Evolutionary conservation across 495 filamentous ascomycete species (phyloP), one percentile per base, ranked within the genome.

Genomic region (Apodospora peruviana): DNA sequence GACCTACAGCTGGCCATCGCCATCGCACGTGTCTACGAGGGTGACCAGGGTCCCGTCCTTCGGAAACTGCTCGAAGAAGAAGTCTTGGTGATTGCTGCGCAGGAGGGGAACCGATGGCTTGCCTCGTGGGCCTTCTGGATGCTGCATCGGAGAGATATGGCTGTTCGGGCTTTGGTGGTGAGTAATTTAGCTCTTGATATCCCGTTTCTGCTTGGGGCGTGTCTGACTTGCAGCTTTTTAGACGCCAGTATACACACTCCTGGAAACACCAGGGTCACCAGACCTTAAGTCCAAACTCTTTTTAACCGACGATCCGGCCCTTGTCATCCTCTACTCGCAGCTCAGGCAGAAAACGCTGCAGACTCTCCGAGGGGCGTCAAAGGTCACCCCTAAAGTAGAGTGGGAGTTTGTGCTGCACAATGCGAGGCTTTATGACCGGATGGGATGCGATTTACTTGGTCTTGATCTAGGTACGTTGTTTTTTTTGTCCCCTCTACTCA

Each of bases 111-210:
- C 62, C 78, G 91, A 45, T 99, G 94, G 94, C 81, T 94, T 40
- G 89, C 90, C 2, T 89, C 86, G 1, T 99, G 94, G 94, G 88
- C 89, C 3, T 95, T 91, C 65, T 95, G 90, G 87, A 90, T 95
- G 83, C 75, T 99, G 16, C 81, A 82, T 34, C 73, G 84, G 45
- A 77, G 81, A 35, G 90, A 94, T 58, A 86, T 89, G 76, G 89
- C 91, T 12, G 89, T 97, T 4, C 78, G 87, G 16, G 83, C 86
- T n/a, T 66, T 97, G 2, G 83, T 96, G 43, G 76, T 80, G 61
- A 67, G 69, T 63, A 24, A 14, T 22, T 11, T 16, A 14, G 42
- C 39, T 7, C 10, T 47, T 34, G 8, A 16, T 18, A 23, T 40
- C 52, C 23, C 35, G 2, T 16, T 45, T 36, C 17, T 39, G 4